A percentile compares a stretch with the other conserved stretches of the same genome.
Evolutionary conservation across 768 basidiomycete species (phyloP).

Genomic region (Suillus tomentosus): DNA sequence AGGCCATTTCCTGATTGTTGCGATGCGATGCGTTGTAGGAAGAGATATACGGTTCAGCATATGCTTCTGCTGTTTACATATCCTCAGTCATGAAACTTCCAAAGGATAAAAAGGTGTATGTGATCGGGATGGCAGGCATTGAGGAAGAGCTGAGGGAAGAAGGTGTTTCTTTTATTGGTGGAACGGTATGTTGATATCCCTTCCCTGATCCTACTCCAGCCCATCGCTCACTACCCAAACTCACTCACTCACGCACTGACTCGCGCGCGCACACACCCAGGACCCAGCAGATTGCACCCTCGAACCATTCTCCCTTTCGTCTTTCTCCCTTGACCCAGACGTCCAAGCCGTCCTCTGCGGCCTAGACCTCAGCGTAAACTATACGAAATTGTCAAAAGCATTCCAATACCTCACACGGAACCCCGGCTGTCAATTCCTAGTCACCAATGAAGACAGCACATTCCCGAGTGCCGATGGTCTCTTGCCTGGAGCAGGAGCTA

Average conservation of each 20-base stretch:
- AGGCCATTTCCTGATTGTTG: neutral
- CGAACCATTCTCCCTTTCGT: slow-evolving; percentile 61
- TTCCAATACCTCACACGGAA: slow-evolving; percentile 87
- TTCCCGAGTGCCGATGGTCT: slow-evolving; percentile 74
- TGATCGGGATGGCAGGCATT: slow-evolving; percentile 88
- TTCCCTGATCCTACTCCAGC: slow-evolving; percentile 5
- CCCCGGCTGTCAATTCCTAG: slow-evolving; percentile 79
- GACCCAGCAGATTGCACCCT: slow-evolving; percentile 84
- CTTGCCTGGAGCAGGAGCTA: slow-evolving; percentile 83
- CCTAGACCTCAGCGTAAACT: slow-evolving; percentile 83
- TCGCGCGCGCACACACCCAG: slow-evolving; percentile 42
- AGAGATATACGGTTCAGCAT: slow-evolving; percentile 96
- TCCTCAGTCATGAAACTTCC: slow-evolving; percentile 89
- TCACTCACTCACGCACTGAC: neutral
- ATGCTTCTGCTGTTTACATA: slow-evolving; percentile 79
- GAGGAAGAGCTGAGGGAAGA: slow-evolving; percentile 93
- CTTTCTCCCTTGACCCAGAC: slow-evolving; percentile 73
- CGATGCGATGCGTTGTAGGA: slow-evolving; percentile 52
- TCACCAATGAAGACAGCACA: slow-evolving; percentile 92
- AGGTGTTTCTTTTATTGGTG: slow-evolving; percentile 78
- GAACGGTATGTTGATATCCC: slow-evolving; percentile 60
- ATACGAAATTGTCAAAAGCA: slow-evolving; percentile 92
- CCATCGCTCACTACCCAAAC: neutral
- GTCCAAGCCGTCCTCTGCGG: slow-evolving; percentile 97
- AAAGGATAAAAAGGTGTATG: slow-evolving; percentile 91